Percentiles rank a stretch among this genome's conserved stretches.
phyloP scores from a whole-genome alignment of 1,284 basidiomycete genomes.

The Gymnopus androsaceus region DNA sequence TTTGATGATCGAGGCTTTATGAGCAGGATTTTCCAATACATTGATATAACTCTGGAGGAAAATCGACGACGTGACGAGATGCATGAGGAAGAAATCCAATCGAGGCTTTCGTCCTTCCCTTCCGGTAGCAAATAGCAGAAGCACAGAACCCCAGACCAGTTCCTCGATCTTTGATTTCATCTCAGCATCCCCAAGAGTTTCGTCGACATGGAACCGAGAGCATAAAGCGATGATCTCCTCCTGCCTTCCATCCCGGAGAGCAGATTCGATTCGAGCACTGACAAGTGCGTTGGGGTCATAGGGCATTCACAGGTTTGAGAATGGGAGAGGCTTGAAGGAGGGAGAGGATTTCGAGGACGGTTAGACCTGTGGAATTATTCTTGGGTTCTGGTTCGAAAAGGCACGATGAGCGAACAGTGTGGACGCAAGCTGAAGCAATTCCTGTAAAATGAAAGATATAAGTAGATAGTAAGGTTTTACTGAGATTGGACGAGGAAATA shows the following conservation, averaged over 20 bases:
- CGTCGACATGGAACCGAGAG: conserved; percentile 49
- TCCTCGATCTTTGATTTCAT: conserved; percentile 54
- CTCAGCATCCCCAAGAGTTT: conserved; percentile 31
- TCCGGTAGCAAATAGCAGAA: conserved; percentile 57
- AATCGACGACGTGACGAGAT: conserved; percentile 61
- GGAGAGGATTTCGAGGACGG: conserved; percentile 52
- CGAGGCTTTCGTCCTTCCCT: conserved; percentile 50
- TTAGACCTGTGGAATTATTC: conserved; percentile 28
- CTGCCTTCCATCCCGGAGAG: conserved; percentile 41
- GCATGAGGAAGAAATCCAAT: conserved; percentile 76
- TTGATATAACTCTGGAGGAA: conserved; percentile 56
- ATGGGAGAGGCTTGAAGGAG: conserved; percentile 55
- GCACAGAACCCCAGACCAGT: conserved; percentile 50
- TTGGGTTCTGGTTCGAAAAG: conserved; percentile 29
- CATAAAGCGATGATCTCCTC: conserved; percentile 51
- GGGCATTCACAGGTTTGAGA: conserved; percentile 53
- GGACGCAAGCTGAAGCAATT: conserved; percentile 57
- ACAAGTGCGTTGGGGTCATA: conserved; percentile 51
- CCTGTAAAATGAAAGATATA: conserved; percentile 36
- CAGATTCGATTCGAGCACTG: conserved; percentile 35
- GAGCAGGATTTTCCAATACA: conserved; percentile 36
- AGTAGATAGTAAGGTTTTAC: too few species aligned
- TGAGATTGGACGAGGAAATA: conserved; percentile 17
- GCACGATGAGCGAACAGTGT: conserved; percentile 35
- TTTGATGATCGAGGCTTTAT: conserved; percentile 50